Percentiles rank a stretch among this genome's conserved stretches.
Evolutionary conservation across 2,329 filamentous ascomycete species (phyloP).

Genomic region (Penicillium frequentans): DNA sequence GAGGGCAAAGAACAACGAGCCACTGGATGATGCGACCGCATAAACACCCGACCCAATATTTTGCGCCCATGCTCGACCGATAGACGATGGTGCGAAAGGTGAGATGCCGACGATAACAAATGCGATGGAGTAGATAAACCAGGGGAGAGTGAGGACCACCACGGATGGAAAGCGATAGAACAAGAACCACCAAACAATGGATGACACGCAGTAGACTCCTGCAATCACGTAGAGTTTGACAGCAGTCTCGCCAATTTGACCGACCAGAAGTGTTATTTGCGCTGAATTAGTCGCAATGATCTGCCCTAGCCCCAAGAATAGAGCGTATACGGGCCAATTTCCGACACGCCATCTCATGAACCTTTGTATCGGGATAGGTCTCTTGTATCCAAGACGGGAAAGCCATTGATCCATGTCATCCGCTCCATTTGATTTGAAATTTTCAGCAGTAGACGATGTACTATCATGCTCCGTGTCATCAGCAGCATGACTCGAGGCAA

Average conservation of each 20-base stretch:
- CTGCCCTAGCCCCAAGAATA: conserved; percentile 62
- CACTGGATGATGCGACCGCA: conserved; percentile 61
- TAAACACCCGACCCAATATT: conserved; percentile 63
- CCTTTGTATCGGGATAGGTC: conserved; percentile 60
- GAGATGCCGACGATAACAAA: conserved; percentile 65
- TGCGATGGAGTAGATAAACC: conserved; percentile 62
- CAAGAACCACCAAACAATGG: conserved; percentile 62
- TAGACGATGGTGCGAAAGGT: conserved; percentile 49
- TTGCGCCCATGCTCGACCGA: conserved; percentile 55
- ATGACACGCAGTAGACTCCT: conserved; percentile 58
- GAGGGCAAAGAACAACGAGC: conserved; percentile 65
- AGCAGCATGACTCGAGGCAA: conserved; percentile 36
- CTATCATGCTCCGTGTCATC: conserved; percentile 43
- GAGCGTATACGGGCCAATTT: conserved; percentile 65
- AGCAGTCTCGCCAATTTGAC: conserved; percentile 60
- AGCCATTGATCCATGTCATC: conserved; percentile 51
- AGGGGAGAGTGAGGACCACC: conserved; percentile 59
- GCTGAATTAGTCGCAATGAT: conserved; percentile 67
- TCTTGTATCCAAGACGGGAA: conserved; percentile 50
- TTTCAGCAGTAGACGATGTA: conserved; percentile 31
- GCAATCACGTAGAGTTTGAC: conserved; percentile 62
- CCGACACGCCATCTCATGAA: conserved; percentile 57
- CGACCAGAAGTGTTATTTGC: conserved; percentile 67
- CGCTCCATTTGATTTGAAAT: conserved; percentile 32
- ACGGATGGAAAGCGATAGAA: conserved; percentile 60